phyloP scores from a whole-genome alignment of 129 eudicot genomes.

The Lactuca sativa region DNA sequence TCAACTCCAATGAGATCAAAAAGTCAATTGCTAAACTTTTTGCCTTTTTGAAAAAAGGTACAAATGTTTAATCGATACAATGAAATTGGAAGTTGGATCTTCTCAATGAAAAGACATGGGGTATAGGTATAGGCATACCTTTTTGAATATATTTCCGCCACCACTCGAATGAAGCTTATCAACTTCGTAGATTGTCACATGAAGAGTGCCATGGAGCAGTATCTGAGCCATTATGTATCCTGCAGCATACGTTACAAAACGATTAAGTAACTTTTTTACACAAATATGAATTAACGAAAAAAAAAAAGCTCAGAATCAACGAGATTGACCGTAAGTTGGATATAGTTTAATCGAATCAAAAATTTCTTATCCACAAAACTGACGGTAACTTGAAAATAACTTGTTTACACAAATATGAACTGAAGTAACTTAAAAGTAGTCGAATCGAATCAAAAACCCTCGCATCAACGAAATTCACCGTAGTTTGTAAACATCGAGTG shows the following conservation, averaged over 20 bases:
- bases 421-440: background rate
- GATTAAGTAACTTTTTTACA: background rate
- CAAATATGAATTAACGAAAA: constrained; percentile 9
- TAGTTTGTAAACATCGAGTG: constrained; percentile 3
- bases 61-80: background rate
- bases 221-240: constrained; percentile 35
- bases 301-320: constrained; percentile 16
- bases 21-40: background rate
- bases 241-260: constrained; percentile 24
- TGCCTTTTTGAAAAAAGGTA: background rate
- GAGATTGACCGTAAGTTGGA: background rate
- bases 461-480: background rate
- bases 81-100: background rate
- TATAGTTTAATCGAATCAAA: background rate
- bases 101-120: background rate
- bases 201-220: constrained; percentile 43
- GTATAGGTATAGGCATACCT: constrained; percentile 16
- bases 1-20: background rate
- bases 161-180: constrained; percentile 22
- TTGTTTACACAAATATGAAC: background rate
- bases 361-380: background rate
- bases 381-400: constrained; percentile 9
- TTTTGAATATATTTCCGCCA: constrained; percentile 27
- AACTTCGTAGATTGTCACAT: constrained; percentile 40
- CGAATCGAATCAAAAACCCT: background rate